Evolutionary conservation across 495 filamentous ascomycete species (phyloP), one percentile per base, ranked within the genome.

Genomic region (Hyaloscypha bicolor): DNA sequence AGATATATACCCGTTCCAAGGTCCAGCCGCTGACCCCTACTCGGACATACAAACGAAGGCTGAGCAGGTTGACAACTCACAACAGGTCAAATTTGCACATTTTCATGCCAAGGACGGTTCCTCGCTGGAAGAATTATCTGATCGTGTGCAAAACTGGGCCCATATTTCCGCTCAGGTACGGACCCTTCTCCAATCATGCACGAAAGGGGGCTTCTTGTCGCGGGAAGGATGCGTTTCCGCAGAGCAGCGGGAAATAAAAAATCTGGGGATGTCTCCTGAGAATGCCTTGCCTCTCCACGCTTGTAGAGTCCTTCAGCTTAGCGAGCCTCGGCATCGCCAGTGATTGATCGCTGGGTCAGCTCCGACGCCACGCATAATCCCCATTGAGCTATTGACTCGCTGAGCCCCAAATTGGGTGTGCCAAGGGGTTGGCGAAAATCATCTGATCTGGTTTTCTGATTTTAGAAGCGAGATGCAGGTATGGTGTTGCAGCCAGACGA

Each of bases 301-400:
- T 37, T 21, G 31, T 19, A 60, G 5, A 14, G 9, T 32, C 53
- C 21, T 4, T n/a, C 19, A 29, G 21, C 9, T 1, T 25, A 29
- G 30, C 6, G 53, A 32, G 53, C 31, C 14, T 60, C 6, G 56
- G 56, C 56, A 60, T 37, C 30, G 56, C 9, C 56, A 21, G 0
- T 6, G 29, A 60, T 60, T 60, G 56, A 60, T 30, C 30, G 32
- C 19, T 33, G 56, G 29, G 1, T 60, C 56, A 60, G 56, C 30
- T 60, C 56, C 32, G 56, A 60, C 56, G 31, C 56, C 21, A 30
- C 56, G 56, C 56, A 60, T 12, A 60, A 32, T 30, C n/a, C 11
- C 11, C 32, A 60, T 60, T 3, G 9, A 9, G 56, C 22, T 29
- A 11, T 56, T 56, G 9, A 56, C 21, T 56, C 53, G 29, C 53